phyloP scores from a whole-genome alignment of 768 basidiomycete genomes.

The Leccinum incarnatum region DNA sequence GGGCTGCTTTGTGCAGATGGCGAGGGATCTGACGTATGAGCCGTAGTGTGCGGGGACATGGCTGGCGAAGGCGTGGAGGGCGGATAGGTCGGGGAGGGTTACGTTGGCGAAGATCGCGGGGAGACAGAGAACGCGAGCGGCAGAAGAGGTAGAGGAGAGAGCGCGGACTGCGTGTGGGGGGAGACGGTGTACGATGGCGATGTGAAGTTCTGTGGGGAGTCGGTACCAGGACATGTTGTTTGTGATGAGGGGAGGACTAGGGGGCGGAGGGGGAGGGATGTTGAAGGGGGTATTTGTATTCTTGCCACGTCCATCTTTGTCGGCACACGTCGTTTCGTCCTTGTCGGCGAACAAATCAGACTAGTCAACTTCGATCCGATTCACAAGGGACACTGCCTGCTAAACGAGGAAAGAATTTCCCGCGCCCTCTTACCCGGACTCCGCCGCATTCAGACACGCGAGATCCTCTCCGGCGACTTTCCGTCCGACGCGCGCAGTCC shows the following conservation, averaged over 20 bases:
- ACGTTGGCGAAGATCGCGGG: constrained; percentile 61
- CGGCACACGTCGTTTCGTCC: constrained; percentile 8
- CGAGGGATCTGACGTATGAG: constrained; percentile 50
- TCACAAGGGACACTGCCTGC: constrained; percentile 13
- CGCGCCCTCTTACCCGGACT: constrained; percentile 3
- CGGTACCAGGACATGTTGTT: constrained; percentile 42
- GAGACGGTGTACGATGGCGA: constrained; percentile 52
- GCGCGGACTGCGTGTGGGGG: constrained; percentile 41
- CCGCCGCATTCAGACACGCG: neutral
- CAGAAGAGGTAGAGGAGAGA: constrained; percentile 48
- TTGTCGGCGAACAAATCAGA: constrained; percentile 16
- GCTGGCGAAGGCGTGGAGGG: constrained; percentile 50
- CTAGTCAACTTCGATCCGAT: constrained; percentile 17
- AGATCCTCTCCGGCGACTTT: constrained; percentile 24
- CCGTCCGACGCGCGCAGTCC: constrained; percentile 24
- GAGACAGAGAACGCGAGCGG: constrained; percentile 53
- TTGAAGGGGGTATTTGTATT: constrained; percentile 3
- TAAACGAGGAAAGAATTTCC: neutral
- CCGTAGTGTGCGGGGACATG: constrained; percentile 56
- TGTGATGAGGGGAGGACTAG: neutral
- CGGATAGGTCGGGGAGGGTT: constrained; percentile 43
- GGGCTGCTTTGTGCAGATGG: constrained; percentile 36
- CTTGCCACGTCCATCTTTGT: constrained; percentile 21
- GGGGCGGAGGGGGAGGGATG: neutral
- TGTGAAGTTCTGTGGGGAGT: constrained; percentile 67